Percentiles rank a stretch among this genome's conserved stretches.
Conservation (phyloP, 2,329 filamentous ascomycete species). For the Fusarium foetens region DNA sequence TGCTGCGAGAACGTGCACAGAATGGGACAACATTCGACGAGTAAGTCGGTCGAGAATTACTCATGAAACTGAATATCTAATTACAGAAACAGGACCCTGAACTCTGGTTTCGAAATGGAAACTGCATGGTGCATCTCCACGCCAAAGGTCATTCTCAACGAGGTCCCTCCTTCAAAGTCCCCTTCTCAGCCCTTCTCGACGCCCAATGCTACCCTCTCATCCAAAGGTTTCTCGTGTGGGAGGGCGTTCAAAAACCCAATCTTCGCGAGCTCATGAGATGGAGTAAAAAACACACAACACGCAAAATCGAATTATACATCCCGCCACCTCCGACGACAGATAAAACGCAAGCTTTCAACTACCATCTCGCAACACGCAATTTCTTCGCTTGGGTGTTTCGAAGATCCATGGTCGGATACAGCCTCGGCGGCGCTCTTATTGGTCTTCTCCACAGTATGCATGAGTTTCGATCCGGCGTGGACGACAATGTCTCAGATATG, state of each 20-base stretch:
- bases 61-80: constrained; percentile 6
- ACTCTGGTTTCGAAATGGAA: constrained; percentile 73
- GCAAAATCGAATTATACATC: constrained; percentile 72
- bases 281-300: constrained; percentile 45
- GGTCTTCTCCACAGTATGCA: constrained; percentile 73
- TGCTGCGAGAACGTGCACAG: constrained; percentile 53
- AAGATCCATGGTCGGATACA: constrained; percentile 73
- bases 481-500: constrained; percentile 70
- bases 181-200: constrained; percentile 65
- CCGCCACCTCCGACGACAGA: constrained; percentile 67
- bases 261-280: constrained; percentile 48
- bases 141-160: constrained; percentile 70
- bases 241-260: constrained; percentile 40
- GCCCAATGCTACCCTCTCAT: constrained; percentile 71
- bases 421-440: constrained; percentile 72
- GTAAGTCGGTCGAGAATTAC: constrained; percentile 48
- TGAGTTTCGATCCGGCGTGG: constrained; percentile 64
- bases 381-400: constrained; percentile 77
- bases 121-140: constrained; percentile 77
- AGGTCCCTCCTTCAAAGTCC: constrained; percentile 75
- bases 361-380: constrained; percentile 77
- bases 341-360: constrained; percentile 65
- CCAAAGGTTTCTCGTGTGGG: constrained; percentile 58
- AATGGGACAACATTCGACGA: constrained; percentile 60
- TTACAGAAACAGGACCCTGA: constrained; percentile 70